Conservation (phyloP, 768 basidiomycete species). For the Trametes villosa region DNA sequence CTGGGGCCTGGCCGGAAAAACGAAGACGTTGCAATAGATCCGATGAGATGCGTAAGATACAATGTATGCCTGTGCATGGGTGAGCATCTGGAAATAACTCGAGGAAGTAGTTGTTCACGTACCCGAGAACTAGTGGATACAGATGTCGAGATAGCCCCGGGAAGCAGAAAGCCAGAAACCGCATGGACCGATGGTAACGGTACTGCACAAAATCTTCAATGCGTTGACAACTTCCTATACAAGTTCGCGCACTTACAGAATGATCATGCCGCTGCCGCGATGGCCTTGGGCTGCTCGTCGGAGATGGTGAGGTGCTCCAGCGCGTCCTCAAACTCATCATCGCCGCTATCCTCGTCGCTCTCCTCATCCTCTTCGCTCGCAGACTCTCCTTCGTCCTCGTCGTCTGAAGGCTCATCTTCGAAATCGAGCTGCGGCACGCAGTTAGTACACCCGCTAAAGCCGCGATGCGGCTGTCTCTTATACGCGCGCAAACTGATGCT, state of each 20-base stretch:
- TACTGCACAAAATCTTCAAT: no score
- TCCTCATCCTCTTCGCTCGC: conserved; percentile 42
- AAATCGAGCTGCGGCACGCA: conserved; percentile 68
- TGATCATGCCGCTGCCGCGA: conserved; percentile 31
- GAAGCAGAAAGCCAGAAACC: no score
- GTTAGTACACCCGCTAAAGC: background rate
- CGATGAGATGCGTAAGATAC: no score
- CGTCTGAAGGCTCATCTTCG: conserved; percentile 73
- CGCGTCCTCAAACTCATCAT: conserved; percentile 63
- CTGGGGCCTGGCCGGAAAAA: no score
- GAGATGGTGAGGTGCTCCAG: conserved; percentile 63
- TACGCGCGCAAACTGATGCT: conserved; percentile 34
- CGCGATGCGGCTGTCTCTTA: no score
- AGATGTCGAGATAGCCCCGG: background rate
- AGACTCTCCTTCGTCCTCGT: conserved; percentile 24
- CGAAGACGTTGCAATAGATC: no score
- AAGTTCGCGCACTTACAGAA: conserved; percentile 1
- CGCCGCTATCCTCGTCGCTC: conserved; percentile 42
- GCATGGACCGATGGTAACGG: background rate
- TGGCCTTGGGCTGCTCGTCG: conserved; percentile 34
- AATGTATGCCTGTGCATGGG: background rate
- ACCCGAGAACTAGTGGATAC: conserved; percentile 19
- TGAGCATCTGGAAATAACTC: background rate
- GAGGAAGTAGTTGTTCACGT: background rate
- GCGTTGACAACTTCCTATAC: no score